Percentiles rank a stretch among this genome's conserved stretches.
Evolutionary conservation across 768 basidiomycete species (phyloP).

Genomic region (Cystofilobasidium bisporidii): DNA sequence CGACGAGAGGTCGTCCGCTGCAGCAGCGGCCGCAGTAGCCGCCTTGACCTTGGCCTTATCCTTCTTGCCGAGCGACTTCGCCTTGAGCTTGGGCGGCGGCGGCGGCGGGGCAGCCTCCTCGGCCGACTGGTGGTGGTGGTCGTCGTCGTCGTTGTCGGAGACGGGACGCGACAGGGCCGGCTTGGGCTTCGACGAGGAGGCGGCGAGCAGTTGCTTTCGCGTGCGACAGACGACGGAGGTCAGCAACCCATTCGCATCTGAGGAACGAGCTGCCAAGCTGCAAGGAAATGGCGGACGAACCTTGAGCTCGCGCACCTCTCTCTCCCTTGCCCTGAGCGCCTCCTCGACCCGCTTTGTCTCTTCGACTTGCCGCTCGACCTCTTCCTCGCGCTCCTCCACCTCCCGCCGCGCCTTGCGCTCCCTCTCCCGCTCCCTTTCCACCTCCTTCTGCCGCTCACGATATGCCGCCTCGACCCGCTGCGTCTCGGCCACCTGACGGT

Average conservation of each 20-base stretch:
- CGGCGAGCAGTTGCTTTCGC: no score
- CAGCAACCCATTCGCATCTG: background rate
- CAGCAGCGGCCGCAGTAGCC: no score
- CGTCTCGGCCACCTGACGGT: constrained; percentile 17
- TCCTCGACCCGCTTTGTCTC: constrained; percentile 20
- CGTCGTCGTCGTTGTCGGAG: no score
- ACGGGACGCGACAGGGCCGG: no score
- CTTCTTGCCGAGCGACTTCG: background rate
- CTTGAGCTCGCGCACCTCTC: constrained; percentile 10
- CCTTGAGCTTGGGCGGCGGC: background rate
- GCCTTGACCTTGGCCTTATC: no score
- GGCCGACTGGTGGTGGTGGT: no score
- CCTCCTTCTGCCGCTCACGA: background rate
- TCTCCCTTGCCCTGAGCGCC: constrained; percentile 4
- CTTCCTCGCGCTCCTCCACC: constrained; percentile 15
- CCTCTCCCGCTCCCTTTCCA: background rate
- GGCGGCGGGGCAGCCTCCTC: no score
- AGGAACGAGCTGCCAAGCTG: background rate
- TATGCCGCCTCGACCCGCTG: constrained; percentile 6
- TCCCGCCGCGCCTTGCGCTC: background rate
- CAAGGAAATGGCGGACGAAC: no score
- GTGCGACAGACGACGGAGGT: background rate
- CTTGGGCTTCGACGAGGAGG: no score
- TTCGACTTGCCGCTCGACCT: constrained; percentile 16
- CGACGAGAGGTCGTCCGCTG: no score